Percentiles rank a stretch among this genome's conserved stretches.
These are phyloP conservation scores for Cercospora berteroae DNA, from an alignment of 2,329 filamentous ascomycete genomes.

Conservation along the genomic window DNA sequence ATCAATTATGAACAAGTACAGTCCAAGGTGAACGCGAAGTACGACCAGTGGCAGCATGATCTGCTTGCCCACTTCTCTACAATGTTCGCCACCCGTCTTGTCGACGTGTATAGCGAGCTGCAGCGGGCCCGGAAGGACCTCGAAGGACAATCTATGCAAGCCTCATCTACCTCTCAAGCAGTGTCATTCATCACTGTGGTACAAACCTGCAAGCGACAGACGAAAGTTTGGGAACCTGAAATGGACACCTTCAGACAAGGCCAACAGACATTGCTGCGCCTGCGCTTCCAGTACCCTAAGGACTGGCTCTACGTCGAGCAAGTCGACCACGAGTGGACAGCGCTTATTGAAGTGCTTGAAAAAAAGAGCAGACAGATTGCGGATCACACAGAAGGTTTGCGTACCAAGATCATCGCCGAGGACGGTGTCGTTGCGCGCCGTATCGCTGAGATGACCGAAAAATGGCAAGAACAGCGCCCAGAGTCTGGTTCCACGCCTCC, in stretches of 20 bases:
- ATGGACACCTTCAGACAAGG: conserved; percentile 95
- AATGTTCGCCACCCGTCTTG: conserved; percentile 84
- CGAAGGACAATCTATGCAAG: conserved; percentile 87
- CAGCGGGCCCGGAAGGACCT: conserved; percentile 86
- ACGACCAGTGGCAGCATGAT: conserved; percentile 99
- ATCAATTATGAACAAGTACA: conserved; percentile 99
- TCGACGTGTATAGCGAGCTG: conserved; percentile 87
- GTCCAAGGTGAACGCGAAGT: conserved; percentile 97
- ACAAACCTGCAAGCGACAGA: conserved; percentile 91
- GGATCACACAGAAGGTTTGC: conserved; percentile 91
- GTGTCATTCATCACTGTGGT: conserved; percentile 98
- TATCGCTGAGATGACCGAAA: conserved; percentile 75
- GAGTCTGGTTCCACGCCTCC: conserved; percentile 92
- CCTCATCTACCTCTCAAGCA: conserved; percentile 91
- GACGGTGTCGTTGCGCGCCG: conserved; percentile 88
- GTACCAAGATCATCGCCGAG: conserved; percentile 91
- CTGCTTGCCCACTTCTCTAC: conserved; percentile 90
- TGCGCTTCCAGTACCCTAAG: conserved; percentile 87
- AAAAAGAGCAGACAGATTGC: conserved; percentile 94
- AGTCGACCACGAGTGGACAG: conserved; percentile 93
- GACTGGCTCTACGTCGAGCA: conserved; percentile 97
- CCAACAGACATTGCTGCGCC: conserved; percentile 83
- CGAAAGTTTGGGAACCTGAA: conserved; percentile 90
- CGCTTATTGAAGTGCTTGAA: conserved; percentile 84
- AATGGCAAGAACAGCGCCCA: conserved; percentile 97